These are phyloP conservation scores for Trypanosoma platydactyli DNA, from an alignment of 208 protist species.

Conservation along the genomic window DNA sequence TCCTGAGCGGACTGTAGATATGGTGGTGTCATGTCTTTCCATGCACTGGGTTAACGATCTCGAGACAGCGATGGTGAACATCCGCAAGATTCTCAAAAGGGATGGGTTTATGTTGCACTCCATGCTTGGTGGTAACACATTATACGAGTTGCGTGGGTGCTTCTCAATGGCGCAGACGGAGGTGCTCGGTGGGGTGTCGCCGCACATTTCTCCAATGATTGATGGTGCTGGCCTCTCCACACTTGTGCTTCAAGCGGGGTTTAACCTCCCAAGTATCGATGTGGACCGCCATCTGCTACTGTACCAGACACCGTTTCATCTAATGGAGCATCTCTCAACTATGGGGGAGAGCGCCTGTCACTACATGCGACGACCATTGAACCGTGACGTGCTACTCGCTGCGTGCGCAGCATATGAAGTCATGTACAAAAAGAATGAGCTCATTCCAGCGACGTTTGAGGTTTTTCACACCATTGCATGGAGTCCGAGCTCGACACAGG, in stretches of 20 bases:
- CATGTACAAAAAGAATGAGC: slow-evolving; percentile 85
- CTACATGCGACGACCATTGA: slow-evolving; percentile 60
- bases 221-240: slow-evolving; percentile 79
- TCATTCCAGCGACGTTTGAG: slow-evolving; percentile 90
- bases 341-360: slow-evolving; percentile 91
- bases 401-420: slow-evolving; percentile 78
- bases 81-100: slow-evolving; percentile 79
- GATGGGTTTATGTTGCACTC: slow-evolving; percentile 84
- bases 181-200: slow-evolving; percentile 77
- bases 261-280: slow-evolving; percentile 90
- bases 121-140: slow-evolving; percentile 92
- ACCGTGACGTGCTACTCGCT: slow-evolving; percentile 71
- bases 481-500: slow-evolving; percentile 83
- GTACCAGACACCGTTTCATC: slow-evolving; percentile 87
- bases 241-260: slow-evolving; percentile 86
- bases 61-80: slow-evolving; percentile 77
- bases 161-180: slow-evolving; percentile 90
- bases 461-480: slow-evolving; percentile 90
- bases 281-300: slow-evolving; percentile 87
- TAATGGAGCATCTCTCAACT: slow-evolving; percentile 86
- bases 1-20: slow-evolving; percentile 84
- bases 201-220: slow-evolving; percentile 92
- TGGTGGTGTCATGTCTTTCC: slow-evolving; percentile 85
- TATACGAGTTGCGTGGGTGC: slow-evolving; percentile 87
- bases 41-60: slow-evolving; percentile 93